Evolutionary conservation across 225 moss, liverwort and hornwort genomes (phyloP), one percentile per base, ranked within the genome.

Genomic region (Neckera pumila): DNA sequence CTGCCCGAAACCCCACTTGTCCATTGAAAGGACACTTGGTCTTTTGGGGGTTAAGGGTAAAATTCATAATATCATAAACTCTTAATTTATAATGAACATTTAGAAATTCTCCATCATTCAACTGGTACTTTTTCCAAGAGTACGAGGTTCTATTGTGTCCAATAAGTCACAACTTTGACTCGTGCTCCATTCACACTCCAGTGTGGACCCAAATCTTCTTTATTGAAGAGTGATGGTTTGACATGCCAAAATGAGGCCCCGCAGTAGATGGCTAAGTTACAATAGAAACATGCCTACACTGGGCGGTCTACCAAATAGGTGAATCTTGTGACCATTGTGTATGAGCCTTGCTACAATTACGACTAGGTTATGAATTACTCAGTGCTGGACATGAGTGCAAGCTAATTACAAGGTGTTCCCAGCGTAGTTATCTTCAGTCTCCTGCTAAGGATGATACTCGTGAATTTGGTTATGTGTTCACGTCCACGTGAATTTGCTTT

Each of bases 361-460:
- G 93, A 82, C 75, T 91, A 97, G 97, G 95, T 93, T 97, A 95
- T 89, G 93, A 92, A 38, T 90, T 96, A 87, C 92, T 92, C n/a
- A n/a, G n/a, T n/a, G 59, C 91, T 96, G 85, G 96, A 96, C 80
- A 96, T 96, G 97, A 94, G 96, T 77, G 93, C 96, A 67, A 93
- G 93, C 70, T 95, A 97, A 81, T 91, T 95, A 34, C 96, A 96
- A 87, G 89, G 92, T 34, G 80, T 91, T 26, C 93, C 95, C 54
- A 97, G 94, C 4, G 3, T 95, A 83, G 33, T 19, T 76, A 34
- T 8, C 30, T 66, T 79, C n/a, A n/a, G n/a, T n/a, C 58, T 77
- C 54, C 33, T 81, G 25, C 47, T 83, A 25, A 76, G 43, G 67
- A n/a, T 87, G 84, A 59, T 65, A 43, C 22, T 65, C 59, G 49